Base-by-base conservation (phyloP, 164 flowering plant species). In the Tetrastigma voinierianum region DNA sequence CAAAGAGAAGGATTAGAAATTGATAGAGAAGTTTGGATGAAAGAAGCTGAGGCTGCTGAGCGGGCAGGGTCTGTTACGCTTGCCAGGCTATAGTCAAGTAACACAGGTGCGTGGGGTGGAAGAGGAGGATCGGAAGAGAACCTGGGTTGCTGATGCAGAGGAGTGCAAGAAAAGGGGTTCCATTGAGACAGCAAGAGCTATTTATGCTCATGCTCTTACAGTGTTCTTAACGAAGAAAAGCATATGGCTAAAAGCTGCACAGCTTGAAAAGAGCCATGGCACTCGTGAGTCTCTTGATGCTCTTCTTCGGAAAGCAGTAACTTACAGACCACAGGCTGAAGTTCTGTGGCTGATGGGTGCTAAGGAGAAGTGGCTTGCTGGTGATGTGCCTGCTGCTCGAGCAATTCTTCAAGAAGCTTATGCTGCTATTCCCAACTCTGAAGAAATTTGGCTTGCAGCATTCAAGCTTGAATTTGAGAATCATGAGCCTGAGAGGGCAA, bases 111-210 rank as follows among this genome's bases (percentile, higher is more conserved):
- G 32, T 71, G 96, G 95, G 13, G 98, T 94, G 48, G 98, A 94
- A 68, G 96, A 94, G 68, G 93, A 90, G 70, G 96, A 94, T 80
- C 74, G 95, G 57, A 91, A 94, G 81, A 84, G 96, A 70, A 94
- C 97, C 0, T 94, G 98, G 98, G 95, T 91, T 68, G 98, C 97
- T 57, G 98, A 93, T 83, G 98, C 97, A 2, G 97, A 88, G 65
- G 98, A 94, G 67, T 94, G 97, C 74, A 87, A 84, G 81, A 94
- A 90, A 73, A 86, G 93, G 70, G 93, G 95, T 23, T 91, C 96
- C 1, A 85, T 91, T 73, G 98, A 93, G 85, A 91, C 98, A 16
- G 97, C 98, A 0, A 82, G 97, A 67, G 93, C 97, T 40, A 94
- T 94, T 10, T 94, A 94, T 80, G 86, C 89, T 56, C 96, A 91